These are phyloP conservation scores for Fomitiporia mediterranea DNA, from an alignment of 1,284 basidiomycete genomes.

Conservation along the genomic window DNA sequence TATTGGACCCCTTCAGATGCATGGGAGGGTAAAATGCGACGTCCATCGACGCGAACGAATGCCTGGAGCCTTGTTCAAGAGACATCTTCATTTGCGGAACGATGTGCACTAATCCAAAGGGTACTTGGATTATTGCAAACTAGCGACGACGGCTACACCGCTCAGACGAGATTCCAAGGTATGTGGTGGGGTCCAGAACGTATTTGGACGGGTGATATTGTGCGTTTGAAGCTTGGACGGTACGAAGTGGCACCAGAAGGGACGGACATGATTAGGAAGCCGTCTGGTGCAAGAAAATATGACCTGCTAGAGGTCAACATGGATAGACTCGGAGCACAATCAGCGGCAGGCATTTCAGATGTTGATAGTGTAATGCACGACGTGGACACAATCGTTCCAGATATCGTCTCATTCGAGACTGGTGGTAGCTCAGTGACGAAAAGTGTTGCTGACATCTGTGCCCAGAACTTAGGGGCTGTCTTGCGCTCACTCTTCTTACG, in stretches of 20 bases:
- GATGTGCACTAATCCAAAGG: constrained; percentile 1
- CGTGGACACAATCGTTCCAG: no score
- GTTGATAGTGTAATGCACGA: constrained; percentile 30
- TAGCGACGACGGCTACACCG: constrained; percentile 23
- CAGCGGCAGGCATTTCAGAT: constrained; percentile 36
- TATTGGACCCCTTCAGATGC: constrained; percentile 70
- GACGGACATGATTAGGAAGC: constrained; percentile 48
- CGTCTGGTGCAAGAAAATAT: constrained; percentile 43
- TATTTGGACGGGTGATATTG: constrained; percentile 83
- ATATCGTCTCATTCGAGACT: constrained; percentile 16
- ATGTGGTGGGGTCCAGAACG: constrained; percentile 86
- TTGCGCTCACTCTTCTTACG: constrained; percentile 64
- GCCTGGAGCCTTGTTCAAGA: constrained; percentile 21
- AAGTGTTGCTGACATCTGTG: constrained; percentile 23
- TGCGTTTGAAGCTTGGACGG: constrained; percentile 70
- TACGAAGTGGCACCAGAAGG: constrained; percentile 60
- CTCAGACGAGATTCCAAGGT: constrained; percentile 66
- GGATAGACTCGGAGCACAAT: neutral
- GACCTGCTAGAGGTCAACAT: neutral
- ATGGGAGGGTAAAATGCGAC: constrained; percentile 53
- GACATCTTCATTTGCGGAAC: constrained; percentile 20
- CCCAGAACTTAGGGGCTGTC: constrained; percentile 46
- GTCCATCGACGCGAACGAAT: no score
- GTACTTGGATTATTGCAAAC: constrained; percentile 15
- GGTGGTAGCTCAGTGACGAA: neutral